phyloP scores from a whole-genome alignment of 768 basidiomycete genomes.

The Lactarius akahatsu region DNA sequence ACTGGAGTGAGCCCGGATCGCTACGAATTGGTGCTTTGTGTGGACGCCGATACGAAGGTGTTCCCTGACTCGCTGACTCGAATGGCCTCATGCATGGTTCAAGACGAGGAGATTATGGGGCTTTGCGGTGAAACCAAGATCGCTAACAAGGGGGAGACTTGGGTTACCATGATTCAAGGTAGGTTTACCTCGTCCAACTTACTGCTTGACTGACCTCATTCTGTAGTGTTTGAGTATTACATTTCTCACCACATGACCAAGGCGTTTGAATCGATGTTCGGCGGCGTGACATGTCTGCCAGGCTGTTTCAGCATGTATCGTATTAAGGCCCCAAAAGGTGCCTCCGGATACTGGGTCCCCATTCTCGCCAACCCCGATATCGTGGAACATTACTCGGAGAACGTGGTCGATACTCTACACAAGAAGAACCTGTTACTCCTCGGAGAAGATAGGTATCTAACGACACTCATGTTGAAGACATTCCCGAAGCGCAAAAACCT shows the following conservation, averaged over 20 bases:
- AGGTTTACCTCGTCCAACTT: neutral
- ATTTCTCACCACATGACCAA: conserved; percentile 99
- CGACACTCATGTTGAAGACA: conserved; percentile 96
- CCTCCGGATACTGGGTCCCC: conserved; percentile 96
- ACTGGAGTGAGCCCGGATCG: conserved; percentile 95
- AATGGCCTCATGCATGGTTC: conserved; percentile 95
- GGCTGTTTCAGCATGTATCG: conserved; percentile 99
- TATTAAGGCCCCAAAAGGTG: conserved; percentile 98
- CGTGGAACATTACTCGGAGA: conserved; percentile 98
- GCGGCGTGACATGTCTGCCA: conserved; percentile 98
- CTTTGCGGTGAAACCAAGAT: conserved; percentile 99
- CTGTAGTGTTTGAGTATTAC: conserved; percentile 96
- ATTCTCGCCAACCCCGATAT: conserved; percentile 98
- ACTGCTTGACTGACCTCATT: conserved; percentile 9
- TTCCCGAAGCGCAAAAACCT: conserved; percentile 99
- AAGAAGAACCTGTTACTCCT: conserved; percentile 98
- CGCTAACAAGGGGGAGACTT: conserved; percentile 97
- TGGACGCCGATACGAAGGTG: conserved; percentile 97
- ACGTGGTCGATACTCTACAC: conserved; percentile 98
- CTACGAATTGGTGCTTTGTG: conserved; percentile 93
- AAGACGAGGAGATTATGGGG: conserved; percentile 98
- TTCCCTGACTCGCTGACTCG: conserved; percentile 97
- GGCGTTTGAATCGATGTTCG: conserved; percentile 99
- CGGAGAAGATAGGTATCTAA: conserved; percentile 98
- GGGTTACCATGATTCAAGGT: conserved; percentile 99